These are phyloP conservation scores for Rossbeevera mucosa DNA, from an alignment of 768 basidiomycete species.

Conservation along the genomic window DNA sequence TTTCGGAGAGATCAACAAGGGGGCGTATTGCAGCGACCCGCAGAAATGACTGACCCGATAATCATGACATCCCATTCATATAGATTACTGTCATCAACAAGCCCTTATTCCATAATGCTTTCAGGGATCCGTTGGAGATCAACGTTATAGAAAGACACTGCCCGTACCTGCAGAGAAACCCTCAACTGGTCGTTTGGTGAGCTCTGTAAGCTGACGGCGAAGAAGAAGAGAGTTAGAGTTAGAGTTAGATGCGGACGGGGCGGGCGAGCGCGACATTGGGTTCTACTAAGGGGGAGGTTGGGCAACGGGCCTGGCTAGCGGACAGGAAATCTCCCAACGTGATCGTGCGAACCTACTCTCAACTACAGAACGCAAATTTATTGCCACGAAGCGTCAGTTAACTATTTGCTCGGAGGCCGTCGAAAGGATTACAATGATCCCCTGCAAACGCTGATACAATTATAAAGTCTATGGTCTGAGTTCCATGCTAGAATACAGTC, in stretches of 20 bases:
- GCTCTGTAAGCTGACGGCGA: constrained; percentile 73
- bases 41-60: constrained; percentile 63
- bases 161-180: constrained; percentile 89
- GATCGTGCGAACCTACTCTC: constrained; percentile 23
- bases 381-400: too few species aligned
- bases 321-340: constrained; percentile 8
- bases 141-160: constrained; percentile 23
- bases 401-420: too few species aligned
- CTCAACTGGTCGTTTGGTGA: constrained; percentile 90
- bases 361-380: too few species aligned
- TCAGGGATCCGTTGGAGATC: constrained; percentile 33
- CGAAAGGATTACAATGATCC: too few species aligned
- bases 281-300: constrained; percentile 1
- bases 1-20: constrained; percentile 32
- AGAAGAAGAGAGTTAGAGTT: constrained; percentile 55
- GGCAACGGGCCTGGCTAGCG: not conserved
- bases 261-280: constrained; percentile 23
- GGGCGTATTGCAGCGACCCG: constrained; percentile 10
- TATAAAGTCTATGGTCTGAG: too few species aligned
- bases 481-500: not conserved
- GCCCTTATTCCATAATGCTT: constrained; percentile 48
- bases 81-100: constrained; percentile 91
- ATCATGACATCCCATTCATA: constrained; percentile 97
- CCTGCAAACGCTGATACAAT: too few species aligned
- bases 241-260: constrained; percentile 31